phyloP scores from a whole-genome alignment of 2,329 filamentous ascomycete genomes.

The Diaporthe aspalathi region DNA sequence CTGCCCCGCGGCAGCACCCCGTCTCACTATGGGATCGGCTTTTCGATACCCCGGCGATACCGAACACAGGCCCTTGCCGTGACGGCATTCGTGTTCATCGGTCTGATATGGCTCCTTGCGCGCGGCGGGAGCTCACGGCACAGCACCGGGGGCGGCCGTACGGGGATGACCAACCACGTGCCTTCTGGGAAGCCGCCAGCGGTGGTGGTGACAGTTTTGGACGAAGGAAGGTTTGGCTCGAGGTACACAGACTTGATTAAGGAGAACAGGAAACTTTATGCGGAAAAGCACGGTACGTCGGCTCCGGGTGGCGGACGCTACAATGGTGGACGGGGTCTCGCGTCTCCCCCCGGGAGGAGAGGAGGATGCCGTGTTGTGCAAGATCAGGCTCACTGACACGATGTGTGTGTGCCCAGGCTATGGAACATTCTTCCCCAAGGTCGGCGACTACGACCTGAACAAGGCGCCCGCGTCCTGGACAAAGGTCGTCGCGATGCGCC shows the following conservation, averaged over 20 bases:
- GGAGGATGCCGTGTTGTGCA: neutral
- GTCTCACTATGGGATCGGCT: conserved; percentile 10
- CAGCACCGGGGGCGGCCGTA: conserved; percentile 34
- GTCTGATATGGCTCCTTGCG: conserved; percentile 71
- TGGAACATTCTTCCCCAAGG: conserved; percentile 81
- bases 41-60: conserved; percentile 60
- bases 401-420: conserved; percentile 86
- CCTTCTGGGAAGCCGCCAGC: conserved; percentile 69
- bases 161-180: conserved; percentile 42
- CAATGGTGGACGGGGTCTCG: neutral
- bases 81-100: conserved; percentile 64
- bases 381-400: conserved; percentile 72
- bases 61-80: conserved; percentile 71
- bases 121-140: conserved; percentile 47
- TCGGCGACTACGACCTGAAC: conserved; percentile 79
- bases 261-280: conserved; percentile 87
- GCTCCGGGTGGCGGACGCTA: no score
- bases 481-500: conserved; percentile 85
- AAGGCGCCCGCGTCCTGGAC: conserved; percentile 75
- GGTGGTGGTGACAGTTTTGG: conserved; percentile 88
- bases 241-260: conserved; percentile 79
- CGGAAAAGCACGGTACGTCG: conserved; percentile 81
- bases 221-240: conserved; percentile 72
- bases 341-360: neutral
- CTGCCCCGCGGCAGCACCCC: conserved; percentile 59